Evolutionary conservation across 164 flowering plant species (phyloP).

Genomic region (Akebia trifoliata): DNA sequence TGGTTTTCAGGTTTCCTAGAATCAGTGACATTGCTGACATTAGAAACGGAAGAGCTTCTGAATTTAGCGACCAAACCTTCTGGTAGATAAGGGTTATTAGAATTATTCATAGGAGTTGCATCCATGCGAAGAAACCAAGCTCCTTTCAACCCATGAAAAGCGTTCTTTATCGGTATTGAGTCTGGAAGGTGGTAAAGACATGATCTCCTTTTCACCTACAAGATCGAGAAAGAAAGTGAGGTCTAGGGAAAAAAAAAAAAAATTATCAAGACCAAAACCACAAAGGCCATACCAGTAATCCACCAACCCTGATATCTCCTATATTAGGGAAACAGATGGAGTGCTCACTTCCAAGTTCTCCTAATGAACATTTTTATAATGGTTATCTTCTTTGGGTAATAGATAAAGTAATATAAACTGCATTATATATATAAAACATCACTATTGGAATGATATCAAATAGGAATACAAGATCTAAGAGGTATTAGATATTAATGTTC

Average conservation of each 20-base stretch:
- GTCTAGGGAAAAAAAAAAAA: background rate
- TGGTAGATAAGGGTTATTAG: conserved; percentile 1
- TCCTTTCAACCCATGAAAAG: conserved; percentile 33
- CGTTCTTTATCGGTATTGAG: conserved; percentile 39
- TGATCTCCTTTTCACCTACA: conserved; percentile 51
- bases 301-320: conserved; percentile 40
- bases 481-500: no score
- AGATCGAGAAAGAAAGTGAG: background rate
- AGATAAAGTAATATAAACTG: no score
- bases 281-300: conserved; percentile 38
- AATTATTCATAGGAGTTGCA: conserved; percentile 14
- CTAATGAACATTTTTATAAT: conserved; percentile 19
- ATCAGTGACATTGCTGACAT: conserved; percentile 6
- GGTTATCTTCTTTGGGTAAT: background rate
- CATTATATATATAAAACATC: background rate
- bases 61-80: conserved; percentile 8
- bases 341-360: conserved; percentile 44
- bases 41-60: background rate
- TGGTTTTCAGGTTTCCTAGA: conserved; percentile 7
- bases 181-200: conserved; percentile 48
- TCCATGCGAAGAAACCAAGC: conserved; percentile 44
- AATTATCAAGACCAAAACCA: background rate
- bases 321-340: conserved; percentile 42
- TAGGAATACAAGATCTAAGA: background rate
- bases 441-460: background rate